Base-by-base conservation (phyloP, 257 asterid species). In the Penstemon eatonii region DNA sequence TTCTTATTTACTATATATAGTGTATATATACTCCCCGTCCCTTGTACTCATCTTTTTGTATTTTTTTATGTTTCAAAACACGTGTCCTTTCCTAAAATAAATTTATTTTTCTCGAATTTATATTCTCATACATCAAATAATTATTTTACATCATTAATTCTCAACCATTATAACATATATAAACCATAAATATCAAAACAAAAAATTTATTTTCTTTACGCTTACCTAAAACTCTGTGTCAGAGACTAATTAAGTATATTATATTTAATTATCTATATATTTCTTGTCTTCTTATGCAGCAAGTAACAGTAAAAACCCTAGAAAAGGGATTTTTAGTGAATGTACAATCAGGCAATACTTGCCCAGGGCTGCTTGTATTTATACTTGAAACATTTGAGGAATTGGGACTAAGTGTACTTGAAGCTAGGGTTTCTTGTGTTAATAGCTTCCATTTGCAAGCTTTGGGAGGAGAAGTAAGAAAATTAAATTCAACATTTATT, bases 371-470 rank as follows among this genome's bases (percentile, higher is more conserved):
- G 72, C 93, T 90, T 4, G 90, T 86, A 19, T 67, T 68, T 51
- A 82, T 88, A 67, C 61, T 92, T 66, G 90, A 84, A 53, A 88
- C 95, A 58, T 84, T 92, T 76, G 98, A 92, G 71, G 89, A 83
- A 45, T 71, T 92, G 45, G 93, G 98, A 15, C 97, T 92, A 11
- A 80, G 71, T 54, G 88, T 92, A 4, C 77, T 86, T 65, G 96
- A 92, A 72, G 97, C 96, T 79, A 86, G 95, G 91, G 90, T 92
- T 88, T 90, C 97, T 37, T 92, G 95, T 76, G 82, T 77, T 0
- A 86, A 90, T 44, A 77, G 45, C 68, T 92, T 90, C 79, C 87
- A 85, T 63, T 76, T 92, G 18, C 89, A 88, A 81, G 97, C 95
- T n/a, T 56, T 90, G 33, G 97, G 95, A 19, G 96, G 89, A 82